Base-by-base conservation (phyloP, 768 basidiomycete genomes). In the Floccularia luteovirens region DNA sequence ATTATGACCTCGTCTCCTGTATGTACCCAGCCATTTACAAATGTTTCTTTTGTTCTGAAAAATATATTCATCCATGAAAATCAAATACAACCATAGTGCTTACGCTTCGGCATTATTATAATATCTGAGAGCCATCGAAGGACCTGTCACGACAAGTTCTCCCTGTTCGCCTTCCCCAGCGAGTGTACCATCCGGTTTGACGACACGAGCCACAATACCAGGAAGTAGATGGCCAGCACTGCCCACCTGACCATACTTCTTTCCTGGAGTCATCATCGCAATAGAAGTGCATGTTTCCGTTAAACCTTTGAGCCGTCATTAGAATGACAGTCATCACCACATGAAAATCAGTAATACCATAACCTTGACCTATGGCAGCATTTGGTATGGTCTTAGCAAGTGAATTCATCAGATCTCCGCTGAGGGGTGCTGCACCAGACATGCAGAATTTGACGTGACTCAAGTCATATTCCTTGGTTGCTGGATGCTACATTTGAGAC, bases 1-100 rank as follows among this genome's bases (percentile, higher is more conserved):
- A 83, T 74, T 51, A 86, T 68, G 27, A 85, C 83, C 54, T 84
- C 80, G 50, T 85, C 82, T 1, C 82, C 82, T 0, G 80, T 85
- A 24, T 70, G 72, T 19, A 83, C 72, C 81, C 81, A 79, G 22
- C 67, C 79, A 45, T 79, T 62, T 4, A 74, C 54, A 49, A 82
- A 83, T 1, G 80, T 76, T 49, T 82, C 78, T 35, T 69, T 70
- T 2, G 80, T 78, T 11, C 81, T 84, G 42, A 14, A 20, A 6
- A 35, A 16, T 16, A 23, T 4, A 47, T 47, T 43, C 51, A 14
- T 5, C 54, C 16, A 21, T 13, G n/a, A n/a, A 17, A 50, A 52
- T 41, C 53, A 50, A 27, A 36, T 35, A 21, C 2, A 24, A 30
- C n/a, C 21, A 20, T 33, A 25, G 23, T 16, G 21, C 13, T 38